Evolutionary conservation across 768 basidiomycete species (phyloP).

Genomic region (Phanerochaete carnosa): DNA sequence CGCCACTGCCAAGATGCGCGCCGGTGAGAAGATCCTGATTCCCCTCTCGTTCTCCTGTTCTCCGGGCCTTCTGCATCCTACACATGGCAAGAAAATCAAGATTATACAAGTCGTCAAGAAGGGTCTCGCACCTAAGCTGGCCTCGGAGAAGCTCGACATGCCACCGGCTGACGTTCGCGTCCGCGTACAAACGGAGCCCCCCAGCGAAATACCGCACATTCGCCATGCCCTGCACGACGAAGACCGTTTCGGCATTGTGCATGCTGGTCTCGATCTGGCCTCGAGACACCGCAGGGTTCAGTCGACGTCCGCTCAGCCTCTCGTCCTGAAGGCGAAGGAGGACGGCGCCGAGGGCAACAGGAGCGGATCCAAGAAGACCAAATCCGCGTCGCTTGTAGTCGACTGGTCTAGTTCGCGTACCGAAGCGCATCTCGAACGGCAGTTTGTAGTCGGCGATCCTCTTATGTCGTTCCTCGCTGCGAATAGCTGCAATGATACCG

Average conservation of each 20-base stretch:
- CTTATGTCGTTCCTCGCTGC: not conserved
- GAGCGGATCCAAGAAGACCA: not conserved
- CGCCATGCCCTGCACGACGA: not conserved
- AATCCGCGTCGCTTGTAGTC: not conserved
- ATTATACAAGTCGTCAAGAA: slow-evolving; percentile 74
- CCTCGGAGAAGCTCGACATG: slow-evolving; percentile 53
- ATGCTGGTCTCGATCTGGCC: not conserved
- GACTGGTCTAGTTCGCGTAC: not conserved
- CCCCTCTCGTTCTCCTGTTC: slow-evolving; percentile 77
- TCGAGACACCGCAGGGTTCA: not conserved
- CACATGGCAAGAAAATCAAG: slow-evolving; percentile 56
- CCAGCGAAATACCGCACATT: not conserved
- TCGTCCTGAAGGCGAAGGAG: not conserved
- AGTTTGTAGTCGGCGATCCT: not conserved
- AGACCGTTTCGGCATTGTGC: not conserved
- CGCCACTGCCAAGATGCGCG: slow-evolving; percentile 36
- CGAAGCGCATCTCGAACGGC: not conserved
- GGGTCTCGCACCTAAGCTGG: slow-evolving; percentile 59
- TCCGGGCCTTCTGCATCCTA: slow-evolving; percentile 57
- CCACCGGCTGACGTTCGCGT: not conserved
- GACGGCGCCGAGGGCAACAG: not conserved
- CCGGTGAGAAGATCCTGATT: slow-evolving; percentile 69
- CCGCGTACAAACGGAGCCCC: not conserved
- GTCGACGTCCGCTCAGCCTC: not conserved
- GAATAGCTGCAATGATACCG: not conserved